These are phyloP conservation scores for Arachis monticola DNA, from an alignment of 331 rosid genomes.

Conservation along the genomic window DNA sequence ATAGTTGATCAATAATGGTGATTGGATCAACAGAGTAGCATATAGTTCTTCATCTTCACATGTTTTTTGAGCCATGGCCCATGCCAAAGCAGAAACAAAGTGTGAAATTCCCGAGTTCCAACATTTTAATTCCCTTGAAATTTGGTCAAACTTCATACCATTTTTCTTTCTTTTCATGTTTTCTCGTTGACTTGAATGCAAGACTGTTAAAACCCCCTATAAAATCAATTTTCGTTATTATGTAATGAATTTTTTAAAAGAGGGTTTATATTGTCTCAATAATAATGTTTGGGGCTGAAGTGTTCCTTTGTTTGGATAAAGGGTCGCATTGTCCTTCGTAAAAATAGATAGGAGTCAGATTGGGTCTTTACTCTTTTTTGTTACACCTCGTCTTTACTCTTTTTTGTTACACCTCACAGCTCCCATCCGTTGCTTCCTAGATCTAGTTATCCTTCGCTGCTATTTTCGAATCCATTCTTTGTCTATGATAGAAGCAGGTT, in stretches of 20 bases:
- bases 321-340: no score
- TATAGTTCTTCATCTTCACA: conserved; percentile 25
- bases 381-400: conserved; percentile 36
- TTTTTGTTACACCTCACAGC: no score
- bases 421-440: no score
- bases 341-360: not conserved
- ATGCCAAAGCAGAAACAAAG: conserved; percentile 6
- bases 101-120: conserved; percentile 41
- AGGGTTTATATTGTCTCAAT: no score
- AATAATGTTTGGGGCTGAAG: no score
- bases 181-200: conserved; percentile 41
- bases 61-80: conserved; percentile 36
- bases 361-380: conserved; percentile 13
- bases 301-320: no score
- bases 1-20: conserved; percentile 36
- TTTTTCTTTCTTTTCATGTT: conserved; percentile 54
- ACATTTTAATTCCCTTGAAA: conserved; percentile 46
- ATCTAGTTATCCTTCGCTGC: no score
- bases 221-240: no score
- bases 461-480: no score
- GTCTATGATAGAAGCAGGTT: no score
- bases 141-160: conserved; percentile 53
- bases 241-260: no score
- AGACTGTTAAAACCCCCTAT: conserved; percentile 42
- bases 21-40: conserved; percentile 41